Evolutionary conservation across 164 flowering plant genomes (phyloP), one percentile per base, ranked within the genome.

Genomic region (Tetracentron sinense): DNA sequence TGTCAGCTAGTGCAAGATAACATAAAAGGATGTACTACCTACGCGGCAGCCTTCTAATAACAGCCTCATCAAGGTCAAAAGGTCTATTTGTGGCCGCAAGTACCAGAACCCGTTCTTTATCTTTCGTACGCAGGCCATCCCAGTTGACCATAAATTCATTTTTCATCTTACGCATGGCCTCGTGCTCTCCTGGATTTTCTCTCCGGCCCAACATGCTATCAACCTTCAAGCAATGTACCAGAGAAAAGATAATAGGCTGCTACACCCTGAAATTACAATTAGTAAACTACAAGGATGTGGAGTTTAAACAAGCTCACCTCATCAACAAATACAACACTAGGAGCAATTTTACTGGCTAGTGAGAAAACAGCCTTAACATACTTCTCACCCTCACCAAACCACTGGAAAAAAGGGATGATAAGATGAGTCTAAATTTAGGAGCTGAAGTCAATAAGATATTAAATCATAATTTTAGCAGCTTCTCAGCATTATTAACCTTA

Each of bases 341-440:
- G 38, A 33, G 38, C 38, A 33, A 33, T 33, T 33, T 33, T 33
- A 33, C 38, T 33, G 38, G 8, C 38, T 33, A 33, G 38, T 33
- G 38, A 33, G 38, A 33, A 33, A 33, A 33, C 38, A 33, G 38
- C 38, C 38, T 33, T 33, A 48, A 88, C 96, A 81, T 85, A 88
- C 75, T 93, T 93, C 77, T 93, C 98, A 52, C 96, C 97, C 83
- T 93, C 97, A 28, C 98, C 98, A 77, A 93, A 88, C 98, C 96
- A 87, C 96, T 93, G 82, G 70, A 76, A 47, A 4, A 27, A 42
- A 35, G 46, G 47, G 20, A 27, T 19, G 27, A 3, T 25, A 8
- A 20, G 46, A 16, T 51, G 26, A 31, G 69, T 19, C 33, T 10
- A 66, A n/a, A 16, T 23, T 17, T 6, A 19, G 23, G 6, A 55